Conservation (phyloP, 1,284 basidiomycete species). For the Microbotryum scabiosae region DNA sequence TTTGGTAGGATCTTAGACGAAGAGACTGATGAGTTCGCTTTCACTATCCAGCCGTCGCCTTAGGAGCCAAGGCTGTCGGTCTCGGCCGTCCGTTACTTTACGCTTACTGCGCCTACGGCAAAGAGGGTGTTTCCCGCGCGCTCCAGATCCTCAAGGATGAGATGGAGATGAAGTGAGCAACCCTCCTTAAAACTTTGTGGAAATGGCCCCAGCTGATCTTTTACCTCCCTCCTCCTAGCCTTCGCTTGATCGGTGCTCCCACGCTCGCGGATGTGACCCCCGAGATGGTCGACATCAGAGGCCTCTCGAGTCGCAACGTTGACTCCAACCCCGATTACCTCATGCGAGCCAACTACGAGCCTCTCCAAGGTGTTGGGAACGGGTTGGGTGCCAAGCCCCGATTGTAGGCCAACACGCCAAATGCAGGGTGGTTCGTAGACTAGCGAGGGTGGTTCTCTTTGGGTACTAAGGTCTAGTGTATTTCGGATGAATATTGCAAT, state of each 20-base stretch:
- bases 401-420: too few species aligned
- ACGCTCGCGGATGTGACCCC: constrained; percentile 68
- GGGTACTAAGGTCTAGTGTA: too few species aligned
- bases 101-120: constrained; percentile 79
- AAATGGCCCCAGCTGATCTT: too few species aligned
- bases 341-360: constrained; percentile 27
- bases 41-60: constrained; percentile 48
- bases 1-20: too few species aligned
- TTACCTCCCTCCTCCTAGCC: constrained; percentile 50
- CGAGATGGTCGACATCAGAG: constrained; percentile 53
- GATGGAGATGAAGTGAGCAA: constrained; percentile 57
- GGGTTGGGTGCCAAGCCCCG: too few species aligned
- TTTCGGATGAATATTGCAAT: too few species aligned
- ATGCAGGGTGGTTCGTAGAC: too few species aligned
- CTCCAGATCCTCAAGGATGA: constrained; percentile 57
- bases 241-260: constrained; percentile 75
- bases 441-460: too few species aligned
- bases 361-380: constrained; percentile 10
- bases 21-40: too few species aligned
- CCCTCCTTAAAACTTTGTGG: too few species aligned
- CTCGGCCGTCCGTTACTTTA: constrained; percentile 58
- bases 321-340: constrained; percentile 21
- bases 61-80: constrained; percentile 73
- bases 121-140: constrained; percentile 48
- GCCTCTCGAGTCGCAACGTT: constrained; percentile 8